Evolutionary conservation across 208 protist species (phyloP).

Genomic region (Crithidia bombi): DNA sequence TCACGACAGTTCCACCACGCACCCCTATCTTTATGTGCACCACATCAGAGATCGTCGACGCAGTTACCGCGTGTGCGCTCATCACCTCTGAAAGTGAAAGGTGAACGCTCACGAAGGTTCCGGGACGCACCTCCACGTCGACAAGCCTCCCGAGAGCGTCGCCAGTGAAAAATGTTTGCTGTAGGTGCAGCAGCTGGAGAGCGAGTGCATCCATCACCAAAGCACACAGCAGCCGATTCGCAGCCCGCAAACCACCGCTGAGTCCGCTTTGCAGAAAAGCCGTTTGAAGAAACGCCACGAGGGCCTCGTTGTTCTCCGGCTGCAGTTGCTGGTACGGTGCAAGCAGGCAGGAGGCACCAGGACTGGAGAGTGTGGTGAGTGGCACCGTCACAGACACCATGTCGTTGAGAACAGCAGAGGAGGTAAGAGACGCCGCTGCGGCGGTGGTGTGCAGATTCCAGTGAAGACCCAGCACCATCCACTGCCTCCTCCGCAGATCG

Average conservation of each 20-base stretch:
- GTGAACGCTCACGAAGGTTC: conserved; percentile 58
- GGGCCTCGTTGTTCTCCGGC: conserved; percentile 49
- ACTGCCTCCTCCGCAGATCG: conserved; percentile 39
- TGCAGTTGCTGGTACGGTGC: conserved; percentile 9
- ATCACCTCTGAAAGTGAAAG: conserved; percentile 33
- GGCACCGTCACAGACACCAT: no score
- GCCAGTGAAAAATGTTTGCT: conserved; percentile 52
- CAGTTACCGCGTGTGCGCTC: no score
- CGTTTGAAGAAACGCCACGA: conserved; percentile 47
- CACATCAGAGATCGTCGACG: neutral
- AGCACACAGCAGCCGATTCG: conserved; percentile 58
- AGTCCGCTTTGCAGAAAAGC: conserved; percentile 58
- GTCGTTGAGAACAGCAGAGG: neutral
- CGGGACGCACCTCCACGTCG: conserved; percentile 59
- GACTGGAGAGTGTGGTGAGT: no score
- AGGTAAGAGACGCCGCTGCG: conserved; percentile 27
- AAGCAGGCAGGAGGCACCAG: neutral
- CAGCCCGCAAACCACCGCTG: conserved; percentile 53
- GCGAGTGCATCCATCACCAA: conserved; percentile 73
- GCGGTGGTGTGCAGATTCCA: conserved; percentile 54
- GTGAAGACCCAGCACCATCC: conserved; percentile 51
- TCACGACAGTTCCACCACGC: conserved; percentile 45
- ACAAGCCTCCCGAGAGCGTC: conserved; percentile 40
- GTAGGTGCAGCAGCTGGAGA: conserved; percentile 42
- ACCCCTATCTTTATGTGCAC: conserved; percentile 44